Evolutionary conservation across 1,284 basidiomycete genomes (phyloP).

Genomic region (Exobasidium rhododendri): DNA sequence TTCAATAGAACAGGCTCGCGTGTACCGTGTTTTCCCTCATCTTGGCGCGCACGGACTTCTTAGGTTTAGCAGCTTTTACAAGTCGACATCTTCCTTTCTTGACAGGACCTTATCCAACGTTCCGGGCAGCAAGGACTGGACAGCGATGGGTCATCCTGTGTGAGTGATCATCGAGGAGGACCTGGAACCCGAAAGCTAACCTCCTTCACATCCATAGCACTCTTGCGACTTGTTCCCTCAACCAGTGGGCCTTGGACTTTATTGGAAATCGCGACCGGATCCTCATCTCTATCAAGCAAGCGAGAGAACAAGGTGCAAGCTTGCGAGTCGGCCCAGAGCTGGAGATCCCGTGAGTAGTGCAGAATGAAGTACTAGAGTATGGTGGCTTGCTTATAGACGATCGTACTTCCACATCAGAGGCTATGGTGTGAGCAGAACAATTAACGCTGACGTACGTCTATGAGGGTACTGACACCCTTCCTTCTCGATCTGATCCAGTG

Average conservation of each 20-base stretch:
- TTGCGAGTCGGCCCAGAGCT: constrained; percentile 95
- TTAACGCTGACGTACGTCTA: no score
- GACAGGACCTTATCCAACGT: background rate
- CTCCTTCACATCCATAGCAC: background rate
- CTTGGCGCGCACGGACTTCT: background rate
- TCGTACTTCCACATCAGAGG: constrained; percentile 22
- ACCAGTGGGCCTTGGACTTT: constrained; percentile 95
- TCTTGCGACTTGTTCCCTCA: constrained; percentile 69
- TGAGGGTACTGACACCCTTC: no score
- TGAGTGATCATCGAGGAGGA: no score
- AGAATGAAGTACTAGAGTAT: background rate
- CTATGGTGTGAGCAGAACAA: constrained; percentile 26
- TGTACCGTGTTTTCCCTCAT: background rate
- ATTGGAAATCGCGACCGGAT: constrained; percentile 80
- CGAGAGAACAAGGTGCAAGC: constrained; percentile 82
- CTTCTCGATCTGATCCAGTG: constrained; percentile 16
- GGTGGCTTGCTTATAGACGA: background rate
- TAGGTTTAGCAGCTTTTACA: background rate
- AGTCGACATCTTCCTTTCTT: background rate
- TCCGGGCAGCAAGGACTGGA: no score
- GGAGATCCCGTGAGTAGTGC: constrained; percentile 85
- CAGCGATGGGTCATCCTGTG: background rate
- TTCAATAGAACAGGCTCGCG: background rate
- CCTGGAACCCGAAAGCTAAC: no score
- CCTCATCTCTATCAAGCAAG: constrained; percentile 77